Conservation (phyloP, 352 stramenopile species). For the Aphanomyces euteiches region DNA sequence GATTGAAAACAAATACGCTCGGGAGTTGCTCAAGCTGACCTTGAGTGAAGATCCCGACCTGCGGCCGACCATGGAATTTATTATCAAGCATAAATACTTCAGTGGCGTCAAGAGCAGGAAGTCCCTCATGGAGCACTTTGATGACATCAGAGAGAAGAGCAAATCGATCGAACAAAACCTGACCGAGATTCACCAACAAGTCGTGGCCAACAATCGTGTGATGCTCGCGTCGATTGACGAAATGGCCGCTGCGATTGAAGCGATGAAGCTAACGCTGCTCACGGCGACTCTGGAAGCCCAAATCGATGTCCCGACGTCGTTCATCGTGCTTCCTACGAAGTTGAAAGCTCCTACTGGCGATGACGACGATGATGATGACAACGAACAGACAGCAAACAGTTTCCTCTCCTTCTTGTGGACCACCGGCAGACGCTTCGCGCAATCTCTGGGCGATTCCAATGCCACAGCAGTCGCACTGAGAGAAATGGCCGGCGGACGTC, state of each 20-base stretch:
- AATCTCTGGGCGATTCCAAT: background rate
- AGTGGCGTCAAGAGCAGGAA: background rate
- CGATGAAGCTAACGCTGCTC: background rate
- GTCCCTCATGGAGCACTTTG: background rate
- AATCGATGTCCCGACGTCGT: background rate
- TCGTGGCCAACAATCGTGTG: background rate
- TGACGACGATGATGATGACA: background rate
- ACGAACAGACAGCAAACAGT: background rate
- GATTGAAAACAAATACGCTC: background rate
- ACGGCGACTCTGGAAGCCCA: background rate
- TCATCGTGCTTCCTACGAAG: background rate
- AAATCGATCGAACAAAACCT: background rate
- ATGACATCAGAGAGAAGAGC: background rate
- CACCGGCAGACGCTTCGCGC: background rate
- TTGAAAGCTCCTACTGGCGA: background rate
- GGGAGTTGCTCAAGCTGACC: background rate
- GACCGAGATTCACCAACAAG: background rate
- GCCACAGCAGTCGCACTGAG: background rate
- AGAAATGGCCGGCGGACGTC: constrained; percentile 4
- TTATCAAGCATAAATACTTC: background rate
- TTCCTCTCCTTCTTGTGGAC: background rate
- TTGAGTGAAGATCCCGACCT: background rate
- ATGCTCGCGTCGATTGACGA: background rate
- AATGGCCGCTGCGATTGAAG: background rate
- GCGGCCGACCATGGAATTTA: background rate